Percentiles rank a stretch among this genome's conserved stretches.
phyloP scores from a whole-genome alignment of 306 rosid genomes.

The Arachis hypogaea region DNA sequence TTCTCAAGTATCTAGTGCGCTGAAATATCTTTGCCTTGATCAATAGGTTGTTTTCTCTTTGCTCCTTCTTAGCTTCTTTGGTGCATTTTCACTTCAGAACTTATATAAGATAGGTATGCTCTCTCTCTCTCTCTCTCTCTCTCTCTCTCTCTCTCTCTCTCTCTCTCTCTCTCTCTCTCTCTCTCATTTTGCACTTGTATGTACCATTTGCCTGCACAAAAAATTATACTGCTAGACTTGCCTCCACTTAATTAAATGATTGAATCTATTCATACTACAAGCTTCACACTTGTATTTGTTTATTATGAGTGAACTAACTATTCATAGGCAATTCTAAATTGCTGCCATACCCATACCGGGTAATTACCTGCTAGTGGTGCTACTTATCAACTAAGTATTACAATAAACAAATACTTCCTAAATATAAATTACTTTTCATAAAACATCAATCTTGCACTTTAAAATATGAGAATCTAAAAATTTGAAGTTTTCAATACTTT shows the following conservation, averaged over 20 bases:
- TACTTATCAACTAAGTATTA: too few relatives aligned
- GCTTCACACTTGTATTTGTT: too few relatives aligned
- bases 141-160: too few relatives aligned
- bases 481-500: too few relatives aligned
- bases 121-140: constrained; percentile 33
- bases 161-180: constrained; percentile 33
- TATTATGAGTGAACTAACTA: too few relatives aligned
- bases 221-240: neutral
- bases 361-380: too few relatives aligned
- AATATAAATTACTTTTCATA: too few relatives aligned
- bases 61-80: constrained; percentile 72
- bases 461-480: too few relatives aligned
- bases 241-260: neutral
- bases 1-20: neutral
- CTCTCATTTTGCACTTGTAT: constrained; percentile 24
- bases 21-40: constrained; percentile 43
- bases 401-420: too few relatives aligned
- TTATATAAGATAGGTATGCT: constrained; percentile 67
- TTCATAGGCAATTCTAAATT: too few relatives aligned
- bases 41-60: constrained; percentile 69
- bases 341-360: too few relatives aligned
- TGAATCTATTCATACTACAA: neutral
- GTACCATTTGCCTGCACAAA: neutral
- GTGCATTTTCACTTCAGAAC: constrained; percentile 67
- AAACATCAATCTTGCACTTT: too few relatives aligned